Conservation (phyloP, 202 grass and related monocot species). For the Zizania palustris region DNA sequence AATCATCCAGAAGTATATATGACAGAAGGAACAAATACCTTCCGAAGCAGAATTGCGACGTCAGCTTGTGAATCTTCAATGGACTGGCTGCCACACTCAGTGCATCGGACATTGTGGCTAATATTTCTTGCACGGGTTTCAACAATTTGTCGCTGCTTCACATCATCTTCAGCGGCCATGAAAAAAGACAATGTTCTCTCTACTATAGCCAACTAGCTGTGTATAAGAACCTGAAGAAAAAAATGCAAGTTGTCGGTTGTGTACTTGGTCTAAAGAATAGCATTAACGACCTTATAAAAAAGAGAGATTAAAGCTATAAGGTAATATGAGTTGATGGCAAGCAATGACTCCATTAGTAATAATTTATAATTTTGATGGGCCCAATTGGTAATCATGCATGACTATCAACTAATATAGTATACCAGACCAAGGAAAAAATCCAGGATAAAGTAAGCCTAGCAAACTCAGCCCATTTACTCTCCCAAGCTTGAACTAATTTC, state of each 20-base stretch:
- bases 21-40: conserved; percentile 48
- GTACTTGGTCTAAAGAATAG: neutral
- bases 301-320: neutral
- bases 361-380: neutral
- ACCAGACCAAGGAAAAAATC: neutral
- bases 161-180: conserved; percentile 69
- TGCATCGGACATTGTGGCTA: conserved; percentile 92
- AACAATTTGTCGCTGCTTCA: conserved; percentile 70
- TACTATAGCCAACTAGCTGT: conserved; percentile 4
- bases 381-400: neutral
- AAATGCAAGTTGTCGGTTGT: neutral
- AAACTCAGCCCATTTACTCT: neutral
- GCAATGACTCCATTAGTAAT: neutral
- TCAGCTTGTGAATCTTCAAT: conserved; percentile 99
- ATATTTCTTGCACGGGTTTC: conserved; percentile 87
- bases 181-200: conserved; percentile 9
- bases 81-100: conserved; percentile 94
- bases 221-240: conserved; percentile 26
- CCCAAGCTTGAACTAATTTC: neutral
- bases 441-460: neutral
- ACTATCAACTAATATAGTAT: too few relatives aligned
- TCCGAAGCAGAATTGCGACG: conserved; percentile 90
- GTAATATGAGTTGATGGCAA: neutral
- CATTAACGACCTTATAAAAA: neutral
- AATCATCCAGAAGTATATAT: neutral